Evolutionary conservation across 495 filamentous ascomycete species (phyloP), one percentile per base, ranked within the genome.

Genomic region (Thermothielavioides terrestris): DNA sequence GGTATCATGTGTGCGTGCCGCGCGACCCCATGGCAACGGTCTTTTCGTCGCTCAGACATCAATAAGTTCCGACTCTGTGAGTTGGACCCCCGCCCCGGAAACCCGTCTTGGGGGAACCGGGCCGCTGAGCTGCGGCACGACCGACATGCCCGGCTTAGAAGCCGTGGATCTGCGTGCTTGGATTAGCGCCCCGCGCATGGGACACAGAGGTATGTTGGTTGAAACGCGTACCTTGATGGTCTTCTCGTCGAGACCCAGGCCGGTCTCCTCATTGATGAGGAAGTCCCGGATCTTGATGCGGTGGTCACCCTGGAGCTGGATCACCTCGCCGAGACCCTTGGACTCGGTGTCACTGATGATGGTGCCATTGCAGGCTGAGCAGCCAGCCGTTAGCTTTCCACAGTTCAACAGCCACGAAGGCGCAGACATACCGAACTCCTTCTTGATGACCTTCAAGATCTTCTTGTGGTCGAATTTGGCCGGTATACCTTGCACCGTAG

Each of bases 371-470:
- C 92, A 98, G 68, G 92, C 92, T 92, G 60, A 25, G 3, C 17
- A 3, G n/a, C n/a, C n/a, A n/a, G 23, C 2, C 15, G 54, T 60
- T 52, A 62, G 56, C 49, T 21, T 21, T 22, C 18, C 14, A 15
- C 20, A 10, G n/a, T 37, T 8, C 15, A 17, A 34, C 31, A 47
- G 20, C 28, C 6, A 12, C 11, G 21, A 7, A 17, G 3, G 11
- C 15, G n/a, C 38, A 47, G 46, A 78, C 84, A 53, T 80, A 91
- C 87, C 88, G 67, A 97, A 98, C 68, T 95, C 89, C 81, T 97
- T 97, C 83, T 97, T 97, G 80, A 97, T 92, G 72, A 94, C 89
- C 79, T 96, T 96, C 63, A 98, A 80, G 66, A 98, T 95, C 77
- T 96, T 96, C 82, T 96, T 97, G 73, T 89, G 89, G 73, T 95